phyloP scores from a whole-genome alignment of 2,329 filamentous ascomycete genomes.

The Ophiostoma montium region DNA sequence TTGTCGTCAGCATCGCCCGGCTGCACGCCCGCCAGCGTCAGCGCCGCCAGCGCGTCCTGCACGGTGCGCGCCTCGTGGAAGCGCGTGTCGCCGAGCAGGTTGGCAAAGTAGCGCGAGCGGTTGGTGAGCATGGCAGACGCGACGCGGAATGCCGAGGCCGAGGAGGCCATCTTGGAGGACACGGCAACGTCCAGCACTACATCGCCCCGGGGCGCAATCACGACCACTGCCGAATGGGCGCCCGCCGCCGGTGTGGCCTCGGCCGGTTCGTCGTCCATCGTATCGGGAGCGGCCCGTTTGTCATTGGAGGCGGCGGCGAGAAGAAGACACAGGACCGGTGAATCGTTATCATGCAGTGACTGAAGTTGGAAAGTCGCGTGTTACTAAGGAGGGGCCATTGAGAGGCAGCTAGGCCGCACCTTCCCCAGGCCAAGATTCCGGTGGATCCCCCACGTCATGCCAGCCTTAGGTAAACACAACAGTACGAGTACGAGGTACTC shows the following conservation, averaged over 20 bases:
- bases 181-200: conserved; percentile 38
- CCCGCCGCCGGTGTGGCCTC: conserved; percentile 8
- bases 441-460: too few species aligned
- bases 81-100: conserved; percentile 46
- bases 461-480: too few species aligned
- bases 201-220: conserved; percentile 45
- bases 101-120: conserved; percentile 56
- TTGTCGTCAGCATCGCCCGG: conserved; percentile 31
- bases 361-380: too few species aligned
- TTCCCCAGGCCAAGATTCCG: too few species aligned
- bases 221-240: conserved; percentile 20
- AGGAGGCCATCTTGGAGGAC: conserved; percentile 21
- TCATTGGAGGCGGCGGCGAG: conserved; percentile 3
- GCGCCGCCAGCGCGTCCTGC: conserved; percentile 31
- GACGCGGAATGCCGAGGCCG: conserved; percentile 45
- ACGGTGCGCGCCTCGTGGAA: conserved; percentile 50
- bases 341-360: too few species aligned
- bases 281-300: conserved; percentile 1
- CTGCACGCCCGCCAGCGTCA: conserved; percentile 32
- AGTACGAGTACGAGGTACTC: too few species aligned
- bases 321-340: background rate
- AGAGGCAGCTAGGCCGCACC: too few species aligned
- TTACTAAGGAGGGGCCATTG: too few species aligned
- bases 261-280: conserved; percentile 15
- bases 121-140: conserved; percentile 39